Evolutionary conservation across 2,329 filamentous ascomycete species (phyloP).

Genomic region (Fusarium luffae): DNA sequence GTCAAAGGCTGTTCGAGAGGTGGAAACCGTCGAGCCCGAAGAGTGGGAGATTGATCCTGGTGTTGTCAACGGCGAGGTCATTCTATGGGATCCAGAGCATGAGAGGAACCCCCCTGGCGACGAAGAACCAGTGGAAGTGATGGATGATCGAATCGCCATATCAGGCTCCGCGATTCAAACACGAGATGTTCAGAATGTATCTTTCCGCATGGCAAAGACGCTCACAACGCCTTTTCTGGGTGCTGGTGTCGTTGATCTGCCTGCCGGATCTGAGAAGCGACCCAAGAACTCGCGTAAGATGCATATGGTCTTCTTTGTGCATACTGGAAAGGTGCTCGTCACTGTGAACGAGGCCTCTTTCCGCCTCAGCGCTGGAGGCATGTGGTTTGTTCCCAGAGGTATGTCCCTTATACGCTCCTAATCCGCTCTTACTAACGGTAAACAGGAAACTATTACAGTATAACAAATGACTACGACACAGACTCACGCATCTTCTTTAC

Average conservation of each 20-base stretch:
- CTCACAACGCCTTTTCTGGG: slow-evolving; percentile 87
- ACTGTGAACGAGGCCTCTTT: slow-evolving; percentile 81
- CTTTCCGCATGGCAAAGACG: slow-evolving; percentile 90
- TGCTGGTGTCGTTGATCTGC: slow-evolving; percentile 88
- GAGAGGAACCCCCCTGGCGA: slow-evolving; percentile 64
- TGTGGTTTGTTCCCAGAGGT: slow-evolving; percentile 97
- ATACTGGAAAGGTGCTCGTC: slow-evolving; percentile 83
- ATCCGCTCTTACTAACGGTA: slow-evolving; percentile 8
- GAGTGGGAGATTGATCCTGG: slow-evolving; percentile 79
- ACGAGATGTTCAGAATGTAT: slow-evolving; percentile 69
- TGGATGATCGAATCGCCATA: slow-evolving; percentile 67
- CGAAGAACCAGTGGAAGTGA: slow-evolving; percentile 65
- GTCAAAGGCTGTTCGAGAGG: slow-evolving; percentile 52
- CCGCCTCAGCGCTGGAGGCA: slow-evolving; percentile 85
- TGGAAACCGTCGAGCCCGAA: slow-evolving; percentile 68
- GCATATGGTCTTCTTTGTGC: slow-evolving; percentile 97
- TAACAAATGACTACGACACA: slow-evolving; percentile 79
- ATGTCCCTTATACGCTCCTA: slow-evolving; percentile 51
- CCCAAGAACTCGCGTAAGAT: slow-evolving; percentile 94
- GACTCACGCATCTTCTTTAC: slow-evolving; percentile 89
- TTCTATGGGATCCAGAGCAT: slow-evolving; percentile 70
- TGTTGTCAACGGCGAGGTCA: slow-evolving; percentile 70
- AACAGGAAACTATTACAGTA: slow-evolving; percentile 93
- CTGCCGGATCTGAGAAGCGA: slow-evolving; percentile 83
- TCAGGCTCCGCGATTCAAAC: slow-evolving; percentile 67